Percentiles rank a stretch among this genome's conserved stretches.
Conservation (phyloP, 1,139 yeast genomes). For the Protomyces inouyei region DNA sequence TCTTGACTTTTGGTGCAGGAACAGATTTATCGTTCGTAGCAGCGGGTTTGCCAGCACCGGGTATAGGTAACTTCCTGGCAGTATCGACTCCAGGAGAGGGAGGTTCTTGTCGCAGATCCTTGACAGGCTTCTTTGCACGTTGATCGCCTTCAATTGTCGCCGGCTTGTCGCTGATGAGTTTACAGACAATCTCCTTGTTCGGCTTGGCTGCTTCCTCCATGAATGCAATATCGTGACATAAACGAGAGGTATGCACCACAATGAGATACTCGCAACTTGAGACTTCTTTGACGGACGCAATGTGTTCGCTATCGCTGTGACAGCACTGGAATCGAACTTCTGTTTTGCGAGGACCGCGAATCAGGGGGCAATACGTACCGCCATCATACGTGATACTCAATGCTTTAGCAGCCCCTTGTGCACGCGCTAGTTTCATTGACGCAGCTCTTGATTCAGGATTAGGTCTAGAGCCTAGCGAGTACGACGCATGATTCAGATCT, state of each 20-base stretch:
- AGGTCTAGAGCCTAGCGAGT: slow-evolving; percentile 30
- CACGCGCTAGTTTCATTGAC: slow-evolving; percentile 32
- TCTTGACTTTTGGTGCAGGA: no score
- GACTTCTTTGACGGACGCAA: slow-evolving; percentile 55
- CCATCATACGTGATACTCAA: slow-evolving; percentile 51
- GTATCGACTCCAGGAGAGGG: no score
- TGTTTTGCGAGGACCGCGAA: slow-evolving; percentile 56
- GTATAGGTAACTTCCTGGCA: no score
- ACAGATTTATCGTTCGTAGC: no score
- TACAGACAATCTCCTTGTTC: slow-evolving; percentile 47
- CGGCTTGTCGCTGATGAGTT: slow-evolving; percentile 36
- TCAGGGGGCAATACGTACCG: slow-evolving; percentile 73
- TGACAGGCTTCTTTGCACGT: background rate
- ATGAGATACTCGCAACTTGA: slow-evolving; percentile 69
- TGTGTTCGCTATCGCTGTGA: slow-evolving; percentile 38
- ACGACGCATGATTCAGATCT: slow-evolving; percentile 30
- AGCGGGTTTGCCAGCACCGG: no score
- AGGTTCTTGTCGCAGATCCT: no score
- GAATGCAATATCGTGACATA: slow-evolving; percentile 56
- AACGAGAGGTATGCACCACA: slow-evolving; percentile 52
- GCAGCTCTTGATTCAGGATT: background rate
- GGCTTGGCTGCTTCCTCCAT: slow-evolving; percentile 44
- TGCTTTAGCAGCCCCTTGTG: slow-evolving; percentile 42
- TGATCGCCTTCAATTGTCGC: background rate
- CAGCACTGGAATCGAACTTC: slow-evolving; percentile 69